Evolutionary conservation across 768 basidiomycete genomes (phyloP).

Genomic region (Lactarius trivialis): DNA sequence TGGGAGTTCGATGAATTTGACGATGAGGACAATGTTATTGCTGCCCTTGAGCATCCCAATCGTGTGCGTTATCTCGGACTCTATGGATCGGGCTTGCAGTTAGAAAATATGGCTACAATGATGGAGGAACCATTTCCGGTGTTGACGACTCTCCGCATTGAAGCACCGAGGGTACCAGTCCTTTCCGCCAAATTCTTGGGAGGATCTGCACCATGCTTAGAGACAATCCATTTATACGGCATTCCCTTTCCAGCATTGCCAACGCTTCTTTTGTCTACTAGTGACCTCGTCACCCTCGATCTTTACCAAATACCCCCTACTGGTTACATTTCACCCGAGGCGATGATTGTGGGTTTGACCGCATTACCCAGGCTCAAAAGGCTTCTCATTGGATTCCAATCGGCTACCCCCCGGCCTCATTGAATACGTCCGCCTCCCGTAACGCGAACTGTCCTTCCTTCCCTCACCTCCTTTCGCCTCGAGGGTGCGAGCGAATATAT

Average conservation of each 20-base stretch:
- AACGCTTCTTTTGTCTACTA: not conserved
- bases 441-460: not conserved
- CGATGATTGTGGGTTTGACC: not conserved
- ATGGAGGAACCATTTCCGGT: not conserved
- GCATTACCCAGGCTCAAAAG: not conserved
- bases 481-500: not conserved
- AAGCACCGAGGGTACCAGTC: not conserved
- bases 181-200: not conserved
- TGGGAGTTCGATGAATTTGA: not conserved
- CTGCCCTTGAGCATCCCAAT: not conserved
- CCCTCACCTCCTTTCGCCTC: not conserved
- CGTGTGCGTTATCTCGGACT: not conserved
- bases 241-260: not conserved
- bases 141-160: not conserved
- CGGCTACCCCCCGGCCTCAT: not conserved
- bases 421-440: not conserved
- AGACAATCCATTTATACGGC: not conserved
- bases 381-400: not conserved
- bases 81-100: not conserved
- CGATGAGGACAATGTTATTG: not conserved
- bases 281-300: not conserved
- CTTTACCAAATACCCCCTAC: not conserved
- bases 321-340: not conserved
- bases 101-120: not conserved
- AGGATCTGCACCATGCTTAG: not conserved